phyloP scores from a whole-genome alignment of 1,284 basidiomycete genomes.

The Ustilago loliicola region DNA sequence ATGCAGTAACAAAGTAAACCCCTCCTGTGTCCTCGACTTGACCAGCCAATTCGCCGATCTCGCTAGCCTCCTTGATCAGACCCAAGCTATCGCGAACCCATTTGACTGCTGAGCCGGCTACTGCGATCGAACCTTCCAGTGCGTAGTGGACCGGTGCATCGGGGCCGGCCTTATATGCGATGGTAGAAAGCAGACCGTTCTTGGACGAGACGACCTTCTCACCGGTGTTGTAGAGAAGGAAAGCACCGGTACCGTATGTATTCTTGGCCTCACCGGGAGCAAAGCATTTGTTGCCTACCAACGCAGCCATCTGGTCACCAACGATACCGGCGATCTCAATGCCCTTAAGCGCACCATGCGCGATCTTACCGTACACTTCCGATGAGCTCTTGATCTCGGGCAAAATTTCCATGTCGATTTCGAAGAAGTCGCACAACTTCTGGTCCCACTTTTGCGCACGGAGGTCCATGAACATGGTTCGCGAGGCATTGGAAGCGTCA shows the following conservation, averaged over 20 bases:
- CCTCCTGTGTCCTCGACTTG: constrained; percentile 86
- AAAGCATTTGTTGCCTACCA: constrained; percentile 87
- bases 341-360: constrained; percentile 79
- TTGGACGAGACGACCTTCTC: constrained; percentile 84
- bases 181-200: constrained; percentile 90
- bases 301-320: constrained; percentile 95
- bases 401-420: constrained; percentile 81
- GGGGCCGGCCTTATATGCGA: constrained; percentile 92
- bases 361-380: constrained; percentile 87
- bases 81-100: constrained; percentile 93
- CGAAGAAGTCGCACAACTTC: constrained; percentile 88
- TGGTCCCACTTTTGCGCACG: constrained; percentile 85
- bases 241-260: constrained; percentile 84
- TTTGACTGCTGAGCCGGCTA: constrained; percentile 94
- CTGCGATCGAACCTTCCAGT: constrained; percentile 93
- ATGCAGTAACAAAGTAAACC: constrained; percentile 97
- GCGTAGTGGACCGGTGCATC: constrained; percentile 87
- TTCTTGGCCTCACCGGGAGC: constrained; percentile 70
- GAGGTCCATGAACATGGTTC: constrained; percentile 91
- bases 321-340: constrained; percentile 90
- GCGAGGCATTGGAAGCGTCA: constrained; percentile 96
- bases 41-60: constrained; percentile 87
- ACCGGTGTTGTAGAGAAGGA: constrained; percentile 94
- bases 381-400: constrained; percentile 91
- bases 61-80: constrained; percentile 82